These are phyloP conservation scores for Melaleuca alternifolia DNA, from an alignment of 345 rosid species.

Conservation along the genomic window DNA sequence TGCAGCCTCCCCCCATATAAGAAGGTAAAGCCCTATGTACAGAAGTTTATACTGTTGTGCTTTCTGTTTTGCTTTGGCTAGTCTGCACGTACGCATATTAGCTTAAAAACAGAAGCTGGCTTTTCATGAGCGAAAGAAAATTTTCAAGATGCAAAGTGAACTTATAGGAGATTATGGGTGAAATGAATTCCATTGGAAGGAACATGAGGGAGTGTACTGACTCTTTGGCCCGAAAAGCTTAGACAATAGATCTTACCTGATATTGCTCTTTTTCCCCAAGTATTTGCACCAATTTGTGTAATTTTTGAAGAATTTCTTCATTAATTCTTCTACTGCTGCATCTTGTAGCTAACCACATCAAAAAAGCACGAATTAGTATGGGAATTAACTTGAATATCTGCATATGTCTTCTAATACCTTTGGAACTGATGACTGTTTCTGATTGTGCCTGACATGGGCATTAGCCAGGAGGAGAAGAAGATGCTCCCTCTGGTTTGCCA, in stretches of 20 bases:
- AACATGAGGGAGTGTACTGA: neutral
- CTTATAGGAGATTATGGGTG: neutral
- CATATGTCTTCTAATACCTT: slow-evolving; percentile 33
- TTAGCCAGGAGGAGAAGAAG: slow-evolving; percentile 80
- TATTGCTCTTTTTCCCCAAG: slow-evolving; percentile 64
- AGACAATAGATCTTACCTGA: slow-evolving; percentile 36
- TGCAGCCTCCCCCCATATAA: slow-evolving; percentile 98
- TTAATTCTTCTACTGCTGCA: slow-evolving; percentile 64
- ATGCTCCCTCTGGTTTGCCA: slow-evolving; percentile 93
- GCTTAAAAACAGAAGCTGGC: neutral
- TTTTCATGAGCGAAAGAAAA: neutral
- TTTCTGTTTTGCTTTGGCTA: slow-evolving; percentile 67
- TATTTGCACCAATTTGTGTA: slow-evolving; percentile 90
- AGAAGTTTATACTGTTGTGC: slow-evolving; percentile 78
- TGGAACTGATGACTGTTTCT: slow-evolving; percentile 30
- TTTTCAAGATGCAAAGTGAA: neutral
- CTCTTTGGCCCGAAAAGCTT: neutral
- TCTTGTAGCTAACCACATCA: slow-evolving; percentile 45
- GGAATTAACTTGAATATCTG: neutral
- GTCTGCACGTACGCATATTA: slow-evolving; percentile 35
- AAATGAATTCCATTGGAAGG: neutral
- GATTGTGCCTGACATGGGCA: slow-evolving; percentile 42
- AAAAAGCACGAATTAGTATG: neutral
- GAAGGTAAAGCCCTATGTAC: slow-evolving; percentile 86
- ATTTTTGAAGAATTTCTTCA: slow-evolving; percentile 81